Conservation (phyloP, 2,329 filamentous ascomycete species). For the Hypomyces perniciosus region DNA sequence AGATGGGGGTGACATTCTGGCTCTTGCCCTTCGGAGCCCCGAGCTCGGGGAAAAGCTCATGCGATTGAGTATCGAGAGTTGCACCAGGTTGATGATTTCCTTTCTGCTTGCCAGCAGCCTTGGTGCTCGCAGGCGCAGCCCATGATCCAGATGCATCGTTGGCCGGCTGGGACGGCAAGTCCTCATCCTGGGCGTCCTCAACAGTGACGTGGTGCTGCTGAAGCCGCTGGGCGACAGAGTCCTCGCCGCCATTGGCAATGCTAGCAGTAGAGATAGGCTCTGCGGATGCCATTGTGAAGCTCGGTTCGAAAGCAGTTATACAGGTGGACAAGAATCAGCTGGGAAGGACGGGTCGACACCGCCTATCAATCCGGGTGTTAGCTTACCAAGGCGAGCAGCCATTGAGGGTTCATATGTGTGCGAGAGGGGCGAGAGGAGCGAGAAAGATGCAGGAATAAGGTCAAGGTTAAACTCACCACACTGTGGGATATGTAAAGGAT, state of each 20-base stretch:
- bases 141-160: conserved; percentile 41
- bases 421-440: background rate
- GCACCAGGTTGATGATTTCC: conserved; percentile 47
- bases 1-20: conserved; percentile 62
- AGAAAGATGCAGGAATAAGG: background rate
- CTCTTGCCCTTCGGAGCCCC: conserved; percentile 64
- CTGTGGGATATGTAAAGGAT: background rate
- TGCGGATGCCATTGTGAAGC: conserved; percentile 37
- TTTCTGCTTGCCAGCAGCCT: conserved; percentile 65
- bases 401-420: background rate
- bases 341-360: background rate
- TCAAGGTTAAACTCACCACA: conserved; percentile 3
- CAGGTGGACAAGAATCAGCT: conserved; percentile 1
- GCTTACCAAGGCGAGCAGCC: background rate
- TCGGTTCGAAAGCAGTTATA: background rate
- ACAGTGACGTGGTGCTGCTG: conserved; percentile 62
- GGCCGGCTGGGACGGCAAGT: conserved; percentile 54
- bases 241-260: conserved; percentile 32
- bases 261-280: conserved; percentile 26
- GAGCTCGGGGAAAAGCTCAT: conserved; percentile 90
- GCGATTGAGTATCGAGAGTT: conserved; percentile 72
- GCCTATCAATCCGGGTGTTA: background rate
- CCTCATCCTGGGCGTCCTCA: conserved; percentile 77
- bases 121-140: conserved; percentile 49
- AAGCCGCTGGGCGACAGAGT: conserved; percentile 56